Evolutionary conservation across 31 red algal genomes (phyloP), one percentile per base, ranked within the genome.

Genomic region (Porphyra umbilicalis): DNA sequence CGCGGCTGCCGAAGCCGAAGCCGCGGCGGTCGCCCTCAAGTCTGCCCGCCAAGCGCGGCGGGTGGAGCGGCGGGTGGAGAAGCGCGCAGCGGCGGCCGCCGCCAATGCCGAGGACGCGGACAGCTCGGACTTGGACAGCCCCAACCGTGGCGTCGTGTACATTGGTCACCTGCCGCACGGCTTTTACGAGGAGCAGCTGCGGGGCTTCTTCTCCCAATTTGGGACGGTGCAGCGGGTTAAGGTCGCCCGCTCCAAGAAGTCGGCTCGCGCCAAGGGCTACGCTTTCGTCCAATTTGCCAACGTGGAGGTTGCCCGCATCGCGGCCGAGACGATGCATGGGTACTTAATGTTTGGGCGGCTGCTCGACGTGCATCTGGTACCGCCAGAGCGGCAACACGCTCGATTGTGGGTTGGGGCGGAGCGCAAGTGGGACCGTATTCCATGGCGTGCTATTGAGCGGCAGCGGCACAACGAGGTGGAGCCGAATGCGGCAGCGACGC

Each of bases 161-260:
- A 77, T 99, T 18, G 97, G 94, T 38, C 97, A 99, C 76, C 78
- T 99, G 10, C 97, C 97, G 30, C 94, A 96, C 83, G 94, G 94
- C 36, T 99, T 99, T 88, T 94, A 96, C 42, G 97, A 99, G 81
- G 76, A 89, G 30, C 80, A 99, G 85, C 85, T 99, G 34, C 81
- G 71, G 20, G 85, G 78, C 34, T 99, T 90, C 38, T 96, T 99
- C 34, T 85, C 88, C 33, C 97, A 99, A 79, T 99, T 92, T 84
- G 97, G 97, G 6, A 39, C 68, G 33, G 97, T 99, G n/a, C 39
- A 71, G 38, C 81, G 87, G 29, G 91, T 99, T 39, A 86, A 85
- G 33, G 36, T 99, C 2, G 89, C 91, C 80, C 81, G 97, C 34
- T 89, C 88, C 35, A 81, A 34, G 16, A 90, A 86, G 44, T 96